phyloP scores from a whole-genome alignment of 2,329 filamentous ascomycete species.

The Aspergillus glaucus region DNA sequence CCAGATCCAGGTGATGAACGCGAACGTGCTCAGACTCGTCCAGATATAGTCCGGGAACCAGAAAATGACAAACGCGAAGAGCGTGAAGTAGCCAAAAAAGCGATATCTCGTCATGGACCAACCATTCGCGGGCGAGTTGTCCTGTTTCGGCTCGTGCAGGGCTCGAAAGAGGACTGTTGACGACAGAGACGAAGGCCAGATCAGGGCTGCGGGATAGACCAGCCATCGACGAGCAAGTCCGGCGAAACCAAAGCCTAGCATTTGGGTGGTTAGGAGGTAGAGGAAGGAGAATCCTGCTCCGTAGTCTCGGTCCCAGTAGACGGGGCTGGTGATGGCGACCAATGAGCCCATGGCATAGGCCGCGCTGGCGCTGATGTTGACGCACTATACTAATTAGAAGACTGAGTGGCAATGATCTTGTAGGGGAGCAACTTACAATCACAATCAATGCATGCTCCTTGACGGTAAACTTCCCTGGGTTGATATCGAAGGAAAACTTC shows the following conservation, averaged over 20 bases:
- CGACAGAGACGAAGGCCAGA: constrained; percentile 16
- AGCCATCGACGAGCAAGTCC: constrained; percentile 16
- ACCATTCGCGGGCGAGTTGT: constrained; percentile 11
- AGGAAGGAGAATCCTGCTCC: constrained; percentile 28
- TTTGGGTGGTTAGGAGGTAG: constrained; percentile 27
- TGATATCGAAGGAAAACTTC: constrained; percentile 14
- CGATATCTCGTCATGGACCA: constrained; percentile 15
- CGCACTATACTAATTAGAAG: constrained; percentile 12
- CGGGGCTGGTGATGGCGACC: constrained; percentile 28
- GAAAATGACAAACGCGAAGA: constrained; percentile 29
- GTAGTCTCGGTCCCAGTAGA: constrained; percentile 29
- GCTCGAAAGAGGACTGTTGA: constrained; percentile 16
- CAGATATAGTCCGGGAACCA: constrained; percentile 48
- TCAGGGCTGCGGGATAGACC: constrained; percentile 15
- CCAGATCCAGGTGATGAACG: constrained; percentile 43
- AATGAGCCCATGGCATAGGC: constrained; percentile 23
- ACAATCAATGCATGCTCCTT: constrained; percentile 20
- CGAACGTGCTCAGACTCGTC: constrained; percentile 43
- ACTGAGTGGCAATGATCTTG: neutral
- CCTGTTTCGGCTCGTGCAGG: constrained; percentile 11
- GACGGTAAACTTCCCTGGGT: constrained; percentile 16
- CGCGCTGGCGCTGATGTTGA: constrained; percentile 23
- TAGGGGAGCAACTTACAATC: constrained; percentile 10
- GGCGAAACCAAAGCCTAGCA: constrained; percentile 22
- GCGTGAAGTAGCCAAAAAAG: constrained; percentile 13